These are phyloP conservation scores for Scheffersomyces titani DNA, from an alignment of 1,139 yeast species.

Conservation along the genomic window DNA sequence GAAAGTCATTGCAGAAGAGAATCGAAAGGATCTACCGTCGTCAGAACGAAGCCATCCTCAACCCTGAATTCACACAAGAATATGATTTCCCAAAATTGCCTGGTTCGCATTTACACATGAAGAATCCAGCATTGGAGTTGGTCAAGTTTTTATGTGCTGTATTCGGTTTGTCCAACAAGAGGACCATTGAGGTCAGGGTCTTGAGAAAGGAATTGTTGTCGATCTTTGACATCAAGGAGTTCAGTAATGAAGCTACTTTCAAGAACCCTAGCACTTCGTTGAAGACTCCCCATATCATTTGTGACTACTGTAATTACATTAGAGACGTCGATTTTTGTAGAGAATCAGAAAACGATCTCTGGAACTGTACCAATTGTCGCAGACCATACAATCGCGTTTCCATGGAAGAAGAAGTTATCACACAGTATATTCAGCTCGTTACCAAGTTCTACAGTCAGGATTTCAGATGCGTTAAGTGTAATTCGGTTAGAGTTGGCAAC, in stretches of 20 bases:
- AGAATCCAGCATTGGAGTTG: conserved; percentile 77
- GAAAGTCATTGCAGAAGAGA: conserved; percentile 67
- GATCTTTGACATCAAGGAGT: conserved; percentile 80
- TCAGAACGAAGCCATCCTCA: conserved; percentile 72
- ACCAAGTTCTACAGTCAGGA: conserved; percentile 79
- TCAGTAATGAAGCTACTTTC: conserved; percentile 76
- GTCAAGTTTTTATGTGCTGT: conserved; percentile 78
- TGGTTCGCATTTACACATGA: conserved; percentile 62
- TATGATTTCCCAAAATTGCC: conserved; percentile 74
- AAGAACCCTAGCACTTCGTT: conserved; percentile 74
- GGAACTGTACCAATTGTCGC: conserved; percentile 73
- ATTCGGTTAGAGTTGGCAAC: conserved; percentile 63
- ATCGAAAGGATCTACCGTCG: conserved; percentile 63
- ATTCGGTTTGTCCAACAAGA: conserved; percentile 61
- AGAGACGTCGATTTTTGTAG: conserved; percentile 84
- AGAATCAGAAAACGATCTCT: conserved; percentile 51
- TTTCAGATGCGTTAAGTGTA: conserved; percentile 76
- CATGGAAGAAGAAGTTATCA: conserved; percentile 77
- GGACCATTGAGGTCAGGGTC: conserved; percentile 72
- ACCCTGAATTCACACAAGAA: conserved; percentile 63
- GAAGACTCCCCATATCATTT: conserved; percentile 65
- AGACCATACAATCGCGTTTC: conserved; percentile 64
- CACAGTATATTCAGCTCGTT: conserved; percentile 56
- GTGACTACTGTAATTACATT: conserved; percentile 76
- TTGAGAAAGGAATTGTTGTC: conserved; percentile 73